These are phyloP conservation scores for Syzygium syzygioides DNA, from an alignment of 441 rosid genomes.

Conservation along the genomic window DNA sequence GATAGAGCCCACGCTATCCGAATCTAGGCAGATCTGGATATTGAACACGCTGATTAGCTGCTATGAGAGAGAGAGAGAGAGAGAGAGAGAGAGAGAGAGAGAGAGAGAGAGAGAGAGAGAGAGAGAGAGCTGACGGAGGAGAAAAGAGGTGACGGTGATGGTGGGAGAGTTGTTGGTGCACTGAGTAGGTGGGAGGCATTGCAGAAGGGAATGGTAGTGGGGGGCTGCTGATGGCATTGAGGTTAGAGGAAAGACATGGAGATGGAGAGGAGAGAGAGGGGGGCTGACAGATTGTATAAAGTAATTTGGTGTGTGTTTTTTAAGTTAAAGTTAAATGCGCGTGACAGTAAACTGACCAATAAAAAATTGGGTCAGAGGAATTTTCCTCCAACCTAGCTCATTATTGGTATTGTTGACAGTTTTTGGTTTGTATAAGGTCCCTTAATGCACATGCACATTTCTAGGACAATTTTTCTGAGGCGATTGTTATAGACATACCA, in stretches of 20 bases:
- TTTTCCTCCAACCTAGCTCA: neutral
- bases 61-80: neutral
- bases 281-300: neutral
- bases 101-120: neutral
- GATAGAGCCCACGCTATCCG: neutral
- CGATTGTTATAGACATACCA: neutral
- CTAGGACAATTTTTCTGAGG: neutral
- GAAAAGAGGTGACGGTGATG: neutral
- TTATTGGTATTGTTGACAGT: neutral
- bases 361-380: neutral
- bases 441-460: neutral
- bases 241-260: neutral
- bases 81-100: neutral
- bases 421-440: neutral
- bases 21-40: neutral
- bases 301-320: neutral
- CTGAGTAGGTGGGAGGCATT: neutral
- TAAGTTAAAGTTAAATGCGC: neutral
- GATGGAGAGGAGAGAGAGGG: neutral
- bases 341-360: neutral
- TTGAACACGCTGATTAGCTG: neutral
- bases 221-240: neutral
- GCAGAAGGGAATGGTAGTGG: neutral
- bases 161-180: neutral
- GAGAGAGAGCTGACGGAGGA: neutral